Percentiles rank a stretch among this genome's conserved stretches.
Conservation (phyloP, 2,329 filamentous ascomycete species). For the Lomentospora prolificans region DNA sequence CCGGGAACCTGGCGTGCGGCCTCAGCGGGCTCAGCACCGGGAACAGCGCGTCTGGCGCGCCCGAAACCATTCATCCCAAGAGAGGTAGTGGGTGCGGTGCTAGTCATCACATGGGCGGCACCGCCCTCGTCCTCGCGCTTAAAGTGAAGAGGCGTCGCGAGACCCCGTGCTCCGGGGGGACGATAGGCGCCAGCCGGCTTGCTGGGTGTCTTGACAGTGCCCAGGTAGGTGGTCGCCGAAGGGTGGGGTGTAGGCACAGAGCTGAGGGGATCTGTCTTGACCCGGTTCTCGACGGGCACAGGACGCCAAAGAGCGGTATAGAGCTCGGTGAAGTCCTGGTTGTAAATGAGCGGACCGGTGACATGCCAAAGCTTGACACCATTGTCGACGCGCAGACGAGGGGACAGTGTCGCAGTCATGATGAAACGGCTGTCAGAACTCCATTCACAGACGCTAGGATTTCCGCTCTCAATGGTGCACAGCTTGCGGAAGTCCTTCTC, state of each 20-base stretch:
- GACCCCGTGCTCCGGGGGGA: constrained; percentile 84
- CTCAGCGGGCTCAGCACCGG: constrained; percentile 64
- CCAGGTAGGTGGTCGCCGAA: constrained; percentile 74
- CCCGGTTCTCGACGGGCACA: constrained; percentile 49
- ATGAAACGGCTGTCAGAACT: constrained; percentile 93
- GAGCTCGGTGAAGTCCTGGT: constrained; percentile 87
- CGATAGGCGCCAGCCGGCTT: constrained; percentile 97
- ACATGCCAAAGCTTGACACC: constrained; percentile 94
- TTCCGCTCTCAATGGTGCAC: constrained; percentile 87
- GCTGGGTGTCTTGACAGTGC: constrained; percentile 82
- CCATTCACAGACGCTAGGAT: constrained; percentile 95
- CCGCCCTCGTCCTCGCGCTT: constrained; percentile 97
- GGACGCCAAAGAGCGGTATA: constrained; percentile 89
- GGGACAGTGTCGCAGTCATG: constrained; percentile 94
- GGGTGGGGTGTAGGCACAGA: constrained; percentile 68
- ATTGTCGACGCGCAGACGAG: constrained; percentile 90
- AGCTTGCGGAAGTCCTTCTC: constrained; percentile 91
- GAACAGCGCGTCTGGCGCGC: constrained; percentile 64
- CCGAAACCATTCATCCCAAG: constrained; percentile 72
- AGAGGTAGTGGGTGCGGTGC: constrained; percentile 47
- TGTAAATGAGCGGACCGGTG: constrained; percentile 81
- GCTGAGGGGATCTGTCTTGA: constrained; percentile 59
- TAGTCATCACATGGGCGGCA: constrained; percentile 68
- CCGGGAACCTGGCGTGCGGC: constrained; percentile 55
- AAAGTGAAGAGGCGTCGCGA: constrained; percentile 83